phyloP scores from a whole-genome alignment of 148 eudicot genomes.

The Rhododendron griersonianum region DNA sequence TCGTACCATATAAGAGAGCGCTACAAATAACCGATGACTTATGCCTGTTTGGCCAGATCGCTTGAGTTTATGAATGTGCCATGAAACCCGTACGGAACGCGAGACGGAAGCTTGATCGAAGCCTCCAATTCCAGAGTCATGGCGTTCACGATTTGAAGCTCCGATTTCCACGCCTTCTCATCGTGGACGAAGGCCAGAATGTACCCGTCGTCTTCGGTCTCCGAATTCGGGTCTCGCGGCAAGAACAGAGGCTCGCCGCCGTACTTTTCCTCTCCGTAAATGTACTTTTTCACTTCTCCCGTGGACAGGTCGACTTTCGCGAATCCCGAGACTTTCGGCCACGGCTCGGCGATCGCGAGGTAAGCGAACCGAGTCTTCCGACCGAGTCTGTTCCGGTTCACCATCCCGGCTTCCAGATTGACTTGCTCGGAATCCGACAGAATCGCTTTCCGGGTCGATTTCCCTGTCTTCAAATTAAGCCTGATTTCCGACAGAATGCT shows the following conservation, averaged over 20 bases:
- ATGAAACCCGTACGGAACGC: constrained; percentile 34
- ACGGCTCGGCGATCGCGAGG: constrained; percentile 32
- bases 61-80: constrained; percentile 26
- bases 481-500: constrained; percentile 25
- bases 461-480: constrained; percentile 27
- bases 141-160: constrained; percentile 27
- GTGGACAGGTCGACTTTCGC: constrained; percentile 26
- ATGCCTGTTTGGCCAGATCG: constrained; percentile 21
- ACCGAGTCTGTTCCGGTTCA: constrained; percentile 27
- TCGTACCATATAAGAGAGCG: background rate
- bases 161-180: constrained; percentile 25
- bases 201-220: constrained; percentile 25
- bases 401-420: constrained; percentile 36
- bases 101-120: constrained; percentile 24
- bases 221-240: constrained; percentile 15
- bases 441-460: constrained; percentile 21
- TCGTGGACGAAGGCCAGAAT: constrained; percentile 26
- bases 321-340: constrained; percentile 34
- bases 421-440: constrained; percentile 11
- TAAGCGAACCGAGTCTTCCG: constrained; percentile 25
- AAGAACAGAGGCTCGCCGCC: constrained; percentile 38
- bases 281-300: constrained; percentile 21
- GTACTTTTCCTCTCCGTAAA: constrained; percentile 19
- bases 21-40: background rate
- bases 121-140: constrained; percentile 21